Base-by-base conservation (phyloP, 306 rosid species). In the Trifolium fragiferum region DNA sequence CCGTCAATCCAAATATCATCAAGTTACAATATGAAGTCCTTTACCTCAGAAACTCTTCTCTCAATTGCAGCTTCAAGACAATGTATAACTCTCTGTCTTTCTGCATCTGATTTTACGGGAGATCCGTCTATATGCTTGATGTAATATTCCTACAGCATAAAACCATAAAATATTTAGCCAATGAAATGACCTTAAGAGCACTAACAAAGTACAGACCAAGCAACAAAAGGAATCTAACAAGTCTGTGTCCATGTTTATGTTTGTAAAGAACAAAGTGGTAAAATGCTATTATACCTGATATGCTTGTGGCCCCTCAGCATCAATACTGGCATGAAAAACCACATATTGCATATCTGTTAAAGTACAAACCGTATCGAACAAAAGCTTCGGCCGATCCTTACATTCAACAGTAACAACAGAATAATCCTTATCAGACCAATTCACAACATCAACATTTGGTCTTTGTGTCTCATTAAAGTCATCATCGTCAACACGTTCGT, bases 321-420 rank as follows among this genome's bases (percentile, higher is more conserved):
- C 91, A 43, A 93, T 78, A 59, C 80, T 93, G 0, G 98, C 98
- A 55, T 93, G 98, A 77, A 87, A 93, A 84, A 93, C 93, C 38
- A 91, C 98, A 78, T 93, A 93, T 71, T 89, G 87, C 98, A 93
- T 93, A 58, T 93, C 98, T 60, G 98, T 93, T 88, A 93, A 83
- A 75, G 98, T 93, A 81, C 96, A 93, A 76, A 93, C 98, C 2
- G 91, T 84, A 68, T 93, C 98, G 46, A 93, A 93, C 60, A 93
- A 87, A 83, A 93, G 98, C 85, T 93, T 93, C 0, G 98, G 97
- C 72, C 98, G 78, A 73, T 93, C 98, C 82, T 88, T 93, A 68
- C 84, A 74, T 74, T 72, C 83, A 63, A 93, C 89, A 2, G 96
- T 93, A 54, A 93, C 96, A 6, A 87, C 90, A 0, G 98, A 93